Percentiles rank a stretch among this genome's conserved stretches.
Conservation (phyloP, 2,329 filamentous ascomycete genomes). For the Triangularia setosa region DNA sequence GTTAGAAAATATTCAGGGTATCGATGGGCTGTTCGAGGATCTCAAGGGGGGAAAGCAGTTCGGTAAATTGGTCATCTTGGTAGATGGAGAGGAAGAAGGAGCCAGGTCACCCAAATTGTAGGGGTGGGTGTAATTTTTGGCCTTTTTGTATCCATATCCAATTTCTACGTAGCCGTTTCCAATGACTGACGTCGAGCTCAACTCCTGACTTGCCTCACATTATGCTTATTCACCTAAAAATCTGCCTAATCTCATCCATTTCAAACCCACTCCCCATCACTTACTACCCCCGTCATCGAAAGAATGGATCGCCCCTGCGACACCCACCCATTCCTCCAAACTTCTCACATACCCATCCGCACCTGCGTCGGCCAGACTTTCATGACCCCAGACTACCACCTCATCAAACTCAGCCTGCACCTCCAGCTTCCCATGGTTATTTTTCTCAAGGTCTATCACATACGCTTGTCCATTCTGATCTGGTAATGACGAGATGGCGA, state of each 20-base stretch:
- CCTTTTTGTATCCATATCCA: not conserved
- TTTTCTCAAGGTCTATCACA: conserved; percentile 42
- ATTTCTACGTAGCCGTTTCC: not conserved
- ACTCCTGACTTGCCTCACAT: not conserved
- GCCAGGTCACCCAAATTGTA: conserved; percentile 24
- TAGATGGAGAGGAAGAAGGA: conserved; percentile 37
- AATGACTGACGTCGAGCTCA: not conserved
- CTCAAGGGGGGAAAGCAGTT: conserved; percentile 86
- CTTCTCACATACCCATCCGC: conserved; percentile 56
- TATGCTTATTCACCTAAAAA: not conserved
- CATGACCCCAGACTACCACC: conserved; percentile 82
- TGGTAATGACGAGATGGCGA: conserved; percentile 41
- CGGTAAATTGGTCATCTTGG: conserved; percentile 83
- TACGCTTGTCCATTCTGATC: conserved; percentile 36
- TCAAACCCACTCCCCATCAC: not conserved
- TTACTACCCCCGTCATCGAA: not conserved
- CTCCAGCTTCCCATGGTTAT: conserved; percentile 52
- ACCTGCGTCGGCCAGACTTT: conserved; percentile 52
- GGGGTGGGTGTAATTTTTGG: not conserved
- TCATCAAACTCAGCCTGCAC: conserved; percentile 67
- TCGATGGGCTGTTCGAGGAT: conserved; percentile 79
- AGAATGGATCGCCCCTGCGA: conserved; percentile 15
- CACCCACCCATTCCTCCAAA: conserved; percentile 25
- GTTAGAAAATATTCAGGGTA: conserved; percentile 70
- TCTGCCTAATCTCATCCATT: not conserved